Conservation (phyloP, 2,329 filamentous ascomycete genomes). For the Nemania sp. region DNA sequence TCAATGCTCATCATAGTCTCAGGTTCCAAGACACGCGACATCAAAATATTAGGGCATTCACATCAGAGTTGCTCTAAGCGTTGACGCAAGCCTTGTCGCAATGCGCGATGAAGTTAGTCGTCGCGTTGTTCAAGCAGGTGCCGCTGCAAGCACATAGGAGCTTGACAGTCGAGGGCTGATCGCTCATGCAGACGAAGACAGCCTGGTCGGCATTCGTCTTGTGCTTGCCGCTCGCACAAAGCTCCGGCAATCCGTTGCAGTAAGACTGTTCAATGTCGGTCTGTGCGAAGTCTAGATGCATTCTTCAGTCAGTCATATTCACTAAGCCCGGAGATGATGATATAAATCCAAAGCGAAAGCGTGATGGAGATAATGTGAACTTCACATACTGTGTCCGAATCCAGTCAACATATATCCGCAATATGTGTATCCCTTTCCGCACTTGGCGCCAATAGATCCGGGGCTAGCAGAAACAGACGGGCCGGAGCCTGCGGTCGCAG, state of each 20-base stretch:
- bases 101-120: conserved; percentile 39
- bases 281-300: conserved; percentile 33
- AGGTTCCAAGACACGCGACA: no score
- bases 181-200: conserved; percentile 39
- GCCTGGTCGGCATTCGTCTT: conserved; percentile 36
- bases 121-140: conserved; percentile 36
- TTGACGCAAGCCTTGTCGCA: conserved; percentile 39
- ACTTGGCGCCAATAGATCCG: conserved; percentile 28
- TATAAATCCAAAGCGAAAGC: neutral
- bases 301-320: conserved; percentile 11
- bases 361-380: neutral
- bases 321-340: no score
- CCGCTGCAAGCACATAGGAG: conserved; percentile 38
- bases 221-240: conserved; percentile 32
- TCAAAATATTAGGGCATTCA: no score
- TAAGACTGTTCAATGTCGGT: conserved; percentile 36
- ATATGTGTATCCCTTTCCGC: conserved; percentile 41
- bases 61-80: neutral
- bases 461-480: conserved; percentile 14
- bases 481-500: conserved; percentile 1
- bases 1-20: neutral
- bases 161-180: conserved; percentile 36
- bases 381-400: conserved; percentile 36
- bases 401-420: conserved; percentile 39
- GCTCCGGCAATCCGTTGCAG: conserved; percentile 34